Percentiles rank a stretch among this genome's conserved stretches.
These are phyloP conservation scores for Corrigiola litoralis DNA, from an alignment of 179 eudicot genomes.

Conservation along the genomic window DNA sequence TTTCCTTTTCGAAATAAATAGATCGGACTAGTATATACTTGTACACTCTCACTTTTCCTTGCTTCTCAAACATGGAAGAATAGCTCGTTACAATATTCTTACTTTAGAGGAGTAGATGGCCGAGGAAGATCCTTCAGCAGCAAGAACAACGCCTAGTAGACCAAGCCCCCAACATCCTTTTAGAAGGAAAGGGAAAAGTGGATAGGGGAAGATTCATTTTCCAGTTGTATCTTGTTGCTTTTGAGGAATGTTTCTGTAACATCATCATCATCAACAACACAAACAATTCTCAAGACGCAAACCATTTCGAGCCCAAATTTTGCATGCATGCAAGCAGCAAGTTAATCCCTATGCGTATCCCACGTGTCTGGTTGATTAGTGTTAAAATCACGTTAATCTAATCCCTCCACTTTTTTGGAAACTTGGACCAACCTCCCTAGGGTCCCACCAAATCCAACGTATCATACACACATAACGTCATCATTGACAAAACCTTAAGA, in stretches of 20 bases:
- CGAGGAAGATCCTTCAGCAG: conserved; percentile 33
- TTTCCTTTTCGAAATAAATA: neutral
- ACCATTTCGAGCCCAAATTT: conserved; percentile 13
- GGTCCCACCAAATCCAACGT: conserved; percentile 50
- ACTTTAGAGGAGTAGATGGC: conserved; percentile 26
- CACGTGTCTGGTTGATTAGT: conserved; percentile 44
- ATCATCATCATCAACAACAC: conserved; percentile 21
- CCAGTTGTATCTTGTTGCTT: conserved; percentile 33
- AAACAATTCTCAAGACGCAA: conserved; percentile 15
- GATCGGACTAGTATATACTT: conserved; percentile 5
- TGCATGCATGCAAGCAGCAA: conserved; percentile 51
- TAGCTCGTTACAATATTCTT: neutral
- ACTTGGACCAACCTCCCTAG: conserved; percentile 10
- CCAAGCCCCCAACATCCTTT: conserved; percentile 37
- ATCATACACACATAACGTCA: conserved; percentile 18
- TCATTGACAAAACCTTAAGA: conserved; percentile 1
- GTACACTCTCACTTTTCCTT: neutral
- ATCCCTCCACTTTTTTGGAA: conserved; percentile 8
- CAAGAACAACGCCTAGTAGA: conserved; percentile 35
- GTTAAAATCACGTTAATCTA: neutral
- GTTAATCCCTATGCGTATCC: conserved; percentile 34
- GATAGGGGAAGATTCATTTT: conserved; percentile 17
- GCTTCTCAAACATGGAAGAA: neutral
- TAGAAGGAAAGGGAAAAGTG: conserved; percentile 4
- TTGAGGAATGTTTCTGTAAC: conserved; percentile 26